Evolutionary conservation across 2,329 filamentous ascomycete genomes (phyloP).

Genomic region (Aureobasidium sp.): DNA sequence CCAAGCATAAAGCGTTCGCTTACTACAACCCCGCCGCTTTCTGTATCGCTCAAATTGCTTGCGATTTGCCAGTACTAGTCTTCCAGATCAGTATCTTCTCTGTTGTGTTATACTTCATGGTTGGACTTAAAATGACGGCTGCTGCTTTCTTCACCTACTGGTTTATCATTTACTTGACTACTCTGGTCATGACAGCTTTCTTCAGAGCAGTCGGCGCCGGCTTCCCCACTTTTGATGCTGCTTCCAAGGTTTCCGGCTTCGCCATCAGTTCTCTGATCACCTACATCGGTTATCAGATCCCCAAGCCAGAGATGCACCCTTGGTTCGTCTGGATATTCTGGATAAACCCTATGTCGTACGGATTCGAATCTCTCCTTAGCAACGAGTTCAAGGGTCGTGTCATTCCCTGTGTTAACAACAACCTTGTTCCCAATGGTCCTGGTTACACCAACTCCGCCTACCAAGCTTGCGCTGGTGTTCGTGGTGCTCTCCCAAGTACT

Average conservation of each 20-base stretch:
- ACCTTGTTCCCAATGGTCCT: conserved; percentile 27
- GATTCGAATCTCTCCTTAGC: conserved; percentile 32
- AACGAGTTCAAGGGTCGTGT: conserved; percentile 53
- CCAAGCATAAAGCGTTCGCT: conserved; percentile 39
- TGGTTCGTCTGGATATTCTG: conserved; percentile 48
- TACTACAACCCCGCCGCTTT: conserved; percentile 37
- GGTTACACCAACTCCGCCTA: conserved; percentile 36
- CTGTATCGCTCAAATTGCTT: conserved; percentile 46
- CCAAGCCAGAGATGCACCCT: conserved; percentile 35
- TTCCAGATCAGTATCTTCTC: conserved; percentile 39
- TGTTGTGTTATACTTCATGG: conserved; percentile 21
- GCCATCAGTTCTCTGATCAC: conserved; percentile 26
- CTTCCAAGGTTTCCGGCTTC: conserved; percentile 29
- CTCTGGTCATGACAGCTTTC: conserved; percentile 39
- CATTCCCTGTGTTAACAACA: conserved; percentile 50
- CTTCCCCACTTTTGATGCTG: conserved; percentile 27
- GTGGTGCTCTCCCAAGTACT: conserved; percentile 51
- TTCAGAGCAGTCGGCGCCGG: conserved; percentile 38
- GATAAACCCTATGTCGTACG: conserved; percentile 39
- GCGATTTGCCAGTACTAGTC: conserved; percentile 48
- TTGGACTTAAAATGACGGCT: conserved; percentile 37
- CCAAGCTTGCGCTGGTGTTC: conserved; percentile 39
- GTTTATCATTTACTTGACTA: conserved; percentile 40
- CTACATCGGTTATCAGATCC: conserved; percentile 30
- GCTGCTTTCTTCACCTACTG: conserved; percentile 57